phyloP scores from a whole-genome alignment of 768 basidiomycete genomes.

The Lactifluus piperatus region DNA sequence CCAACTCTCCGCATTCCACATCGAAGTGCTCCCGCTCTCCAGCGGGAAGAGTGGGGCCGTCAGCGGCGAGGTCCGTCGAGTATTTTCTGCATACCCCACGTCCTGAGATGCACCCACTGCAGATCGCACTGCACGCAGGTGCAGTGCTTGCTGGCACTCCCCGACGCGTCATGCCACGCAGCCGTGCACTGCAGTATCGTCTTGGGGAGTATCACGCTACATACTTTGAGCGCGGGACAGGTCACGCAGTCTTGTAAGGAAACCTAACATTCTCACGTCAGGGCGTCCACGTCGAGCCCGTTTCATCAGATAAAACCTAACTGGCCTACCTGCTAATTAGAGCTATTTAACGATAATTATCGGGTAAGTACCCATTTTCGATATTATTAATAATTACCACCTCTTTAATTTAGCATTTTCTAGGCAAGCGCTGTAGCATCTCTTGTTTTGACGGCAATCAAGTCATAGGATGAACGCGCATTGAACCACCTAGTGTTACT shows the following conservation, averaged over 20 bases:
- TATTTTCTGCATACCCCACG: background rate
- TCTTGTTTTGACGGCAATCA: too few relatives aligned
- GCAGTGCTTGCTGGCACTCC: constrained; percentile 29
- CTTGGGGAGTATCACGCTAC: constrained; percentile 54
- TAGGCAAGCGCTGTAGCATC: too few relatives aligned
- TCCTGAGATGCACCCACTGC: background rate
- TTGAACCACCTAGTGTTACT: too few relatives aligned
- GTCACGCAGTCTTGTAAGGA: constrained; percentile 47
- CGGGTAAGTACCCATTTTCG: too few relatives aligned
- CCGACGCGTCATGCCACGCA: constrained; percentile 41
- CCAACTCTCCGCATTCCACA: constrained; percentile 57
- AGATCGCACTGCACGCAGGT: constrained; percentile 60
- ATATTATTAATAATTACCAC: too few relatives aligned
- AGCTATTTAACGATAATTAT: too few relatives aligned
- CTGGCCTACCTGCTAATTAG: too few relatives aligned
- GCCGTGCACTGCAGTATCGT: constrained; percentile 58
- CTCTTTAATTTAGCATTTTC: too few relatives aligned
- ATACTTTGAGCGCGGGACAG: constrained; percentile 70
- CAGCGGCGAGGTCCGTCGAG: constrained; percentile 55
- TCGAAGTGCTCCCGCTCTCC: constrained; percentile 62
- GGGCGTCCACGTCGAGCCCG: background rate
- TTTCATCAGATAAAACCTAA: too few relatives aligned
- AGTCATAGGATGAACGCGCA: too few relatives aligned
- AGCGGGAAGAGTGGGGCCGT: constrained; percentile 73
- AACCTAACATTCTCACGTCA: background rate